Evolutionary conservation across 352 stramenopile species (phyloP), one percentile per base, ranked within the genome.

Genomic region (Pythium plurisporium): DNA sequence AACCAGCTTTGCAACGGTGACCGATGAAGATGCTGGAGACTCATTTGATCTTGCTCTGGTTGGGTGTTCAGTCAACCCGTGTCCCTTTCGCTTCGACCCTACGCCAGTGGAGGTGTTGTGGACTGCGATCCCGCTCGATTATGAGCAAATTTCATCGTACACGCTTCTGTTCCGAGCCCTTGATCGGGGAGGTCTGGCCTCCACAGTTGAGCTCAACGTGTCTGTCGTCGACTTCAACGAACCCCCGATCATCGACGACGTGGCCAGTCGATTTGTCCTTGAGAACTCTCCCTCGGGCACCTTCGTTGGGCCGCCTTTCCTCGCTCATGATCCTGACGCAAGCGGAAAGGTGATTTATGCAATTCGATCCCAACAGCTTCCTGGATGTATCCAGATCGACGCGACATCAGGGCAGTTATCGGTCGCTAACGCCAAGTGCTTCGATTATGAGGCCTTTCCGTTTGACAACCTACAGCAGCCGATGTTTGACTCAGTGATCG

Each of bases 391-490:
- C 22, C 46, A 67, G 22, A 72, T 83, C 25, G 65, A 71, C 11
- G 8, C 57, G 20, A 22, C 23, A n/a, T 64, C 70, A 10, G 76
- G 76, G 2, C 76, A 82, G 48, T 10, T 86, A 9, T 76, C 22
- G 19, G 63, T 86, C 17, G 52, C 45, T 11, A 72, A 58, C 25
- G 34, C 38, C 19, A 57, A 55, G 2, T 86, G 76, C 25, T 81
- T 86, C 36, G 76, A 86, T 34, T 83, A 82, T 25, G 76, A 86
- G 31, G 45, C 52, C 4, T 67, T 82, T 27, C 6, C 38, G 0
- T 86, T 66, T 42, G 61, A 76, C 22, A 11, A 61, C 27, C 36
- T 67, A 0, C 7, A 43, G 3, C 8, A 42, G 19, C 25, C 58
- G 8, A 22, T 29, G 8, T 59, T 55, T 19, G 14, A 54, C 9